phyloP scores from a whole-genome alignment of 2,329 filamentous ascomycete species.

The Fusarium brachygibbosum region DNA sequence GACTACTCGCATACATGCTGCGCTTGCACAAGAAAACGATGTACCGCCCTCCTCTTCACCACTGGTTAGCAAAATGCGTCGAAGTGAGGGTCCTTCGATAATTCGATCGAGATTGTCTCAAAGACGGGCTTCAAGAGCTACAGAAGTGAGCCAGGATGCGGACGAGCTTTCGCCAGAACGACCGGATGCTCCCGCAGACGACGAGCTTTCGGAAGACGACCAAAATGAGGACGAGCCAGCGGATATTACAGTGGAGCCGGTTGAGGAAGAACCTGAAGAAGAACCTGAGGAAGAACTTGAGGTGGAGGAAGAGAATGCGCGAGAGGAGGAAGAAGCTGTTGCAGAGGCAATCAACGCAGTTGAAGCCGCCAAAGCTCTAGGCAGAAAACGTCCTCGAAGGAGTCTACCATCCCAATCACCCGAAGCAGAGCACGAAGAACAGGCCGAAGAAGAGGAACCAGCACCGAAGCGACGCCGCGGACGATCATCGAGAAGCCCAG shows the following conservation, averaged over 20 bases:
- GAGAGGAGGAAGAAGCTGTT: conserved; percentile 42
- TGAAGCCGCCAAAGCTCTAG: conserved; percentile 59
- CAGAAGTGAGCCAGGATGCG: conserved; percentile 43
- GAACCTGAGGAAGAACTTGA: conserved; percentile 42
- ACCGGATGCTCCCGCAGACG: conserved; percentile 17
- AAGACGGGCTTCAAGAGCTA: conserved; percentile 38
- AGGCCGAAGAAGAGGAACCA: conserved; percentile 50
- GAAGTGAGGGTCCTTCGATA: conserved; percentile 52
- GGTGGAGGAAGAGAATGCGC: conserved; percentile 40
- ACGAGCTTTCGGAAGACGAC: conserved; percentile 28
- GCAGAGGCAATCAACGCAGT: conserved; percentile 61
- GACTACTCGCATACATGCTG: conserved; percentile 60
- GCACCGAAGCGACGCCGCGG: conserved; percentile 57
- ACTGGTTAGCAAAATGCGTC: conserved; percentile 58
- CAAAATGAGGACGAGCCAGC: conserved; percentile 6
- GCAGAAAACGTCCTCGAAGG: conserved; percentile 59
- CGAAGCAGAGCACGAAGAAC: conserved; percentile 57
- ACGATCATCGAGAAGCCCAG: conserved; percentile 56
- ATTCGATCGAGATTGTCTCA: conserved; percentile 50
- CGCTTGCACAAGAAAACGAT: conserved; percentile 52
- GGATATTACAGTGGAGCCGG: conserved; percentile 8
- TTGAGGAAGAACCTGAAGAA: conserved; percentile 40
- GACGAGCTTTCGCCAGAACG: conserved; percentile 55
- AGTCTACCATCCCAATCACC: conserved; percentile 57
- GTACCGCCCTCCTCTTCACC: conserved; percentile 58